These are phyloP conservation scores for Blastocystis sp. DNA, from an alignment of 352 stramenopile genomes.

Conservation along the genomic window DNA sequence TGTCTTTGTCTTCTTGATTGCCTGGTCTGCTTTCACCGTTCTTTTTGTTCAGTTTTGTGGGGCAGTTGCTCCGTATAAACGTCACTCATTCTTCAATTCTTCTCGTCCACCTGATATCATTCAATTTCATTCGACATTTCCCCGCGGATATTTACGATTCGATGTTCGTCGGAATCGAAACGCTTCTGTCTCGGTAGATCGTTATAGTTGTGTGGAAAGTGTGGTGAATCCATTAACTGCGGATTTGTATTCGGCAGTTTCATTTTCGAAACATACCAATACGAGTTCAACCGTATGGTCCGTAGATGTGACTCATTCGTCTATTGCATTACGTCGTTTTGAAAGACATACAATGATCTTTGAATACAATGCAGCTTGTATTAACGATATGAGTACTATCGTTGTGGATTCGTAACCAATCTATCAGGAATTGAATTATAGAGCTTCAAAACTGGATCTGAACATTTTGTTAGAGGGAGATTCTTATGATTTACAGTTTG, in stretches of 20 bases:
- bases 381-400: background rate
- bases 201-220: background rate
- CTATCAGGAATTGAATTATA: background rate
- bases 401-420: background rate
- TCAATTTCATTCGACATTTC: background rate
- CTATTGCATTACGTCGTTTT: background rate
- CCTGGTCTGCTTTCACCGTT: background rate
- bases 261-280: background rate
- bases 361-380: background rate
- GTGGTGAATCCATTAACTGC: background rate
- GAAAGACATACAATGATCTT: background rate
- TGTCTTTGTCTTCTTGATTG: background rate
- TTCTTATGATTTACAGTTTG: background rate
- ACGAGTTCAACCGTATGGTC: background rate
- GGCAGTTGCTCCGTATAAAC: background rate
- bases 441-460: background rate
- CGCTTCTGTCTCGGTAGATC: background rate
- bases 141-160: background rate
- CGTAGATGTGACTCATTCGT: background rate
- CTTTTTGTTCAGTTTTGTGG: slow-evolving; percentile 49
- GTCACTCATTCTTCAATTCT: background rate
- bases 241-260: background rate
- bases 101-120: background rate
- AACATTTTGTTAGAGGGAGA: background rate
- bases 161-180: background rate